Evolutionary conservation across 306 rosid genomes (phyloP), one percentile per base, ranked within the genome.

Genomic region (Bauhinia variegata): DNA sequence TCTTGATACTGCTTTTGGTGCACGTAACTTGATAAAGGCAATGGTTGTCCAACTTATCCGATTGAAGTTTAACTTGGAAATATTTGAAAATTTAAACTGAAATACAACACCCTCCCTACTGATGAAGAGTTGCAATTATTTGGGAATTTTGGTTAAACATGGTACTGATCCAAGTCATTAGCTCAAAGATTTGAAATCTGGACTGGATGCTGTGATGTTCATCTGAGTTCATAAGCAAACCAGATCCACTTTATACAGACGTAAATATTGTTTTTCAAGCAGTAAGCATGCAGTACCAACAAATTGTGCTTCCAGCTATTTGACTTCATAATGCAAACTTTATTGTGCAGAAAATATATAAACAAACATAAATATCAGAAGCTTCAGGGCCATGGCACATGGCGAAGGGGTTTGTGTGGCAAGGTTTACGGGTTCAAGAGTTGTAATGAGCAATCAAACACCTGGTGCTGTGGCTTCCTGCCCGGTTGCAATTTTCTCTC

Each of bases 401-500:
- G 19, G 42, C 8, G 33, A 17, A 9, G 1, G 18, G 50, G n/a
- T 23, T 23, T 23, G 28, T 23, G 28, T 23, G 28, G 28, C 28
- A 23, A 2, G 28, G 28, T 23, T 23, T 23, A 23, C 28, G 2
- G 1, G 28, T 18, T 72, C 19, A 64, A 19, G 65, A 72, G 39
- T 39, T 16, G 8, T 52, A 4, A 16, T 9, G 54, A 39, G 30
- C 8, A 42, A 34, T 66, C 67, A 82, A 70, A 70, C 68, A 17
- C 49, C 10, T 11, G 71, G 39, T 11, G 84, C 64, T 17, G 77
- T 49, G 55, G 53, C 8, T 43, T 78, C 75, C 4, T 79, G 84
- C 63, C 80, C 64, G 13, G 88, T 85, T 30, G 73, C 37, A 15
- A 54, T 12, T 7, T 58, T 71, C 0, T 11, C 14, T 79, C 61